These are phyloP conservation scores for Suillus cothurnatus DNA, from an alignment of 768 basidiomycete species.

Conservation along the genomic window DNA sequence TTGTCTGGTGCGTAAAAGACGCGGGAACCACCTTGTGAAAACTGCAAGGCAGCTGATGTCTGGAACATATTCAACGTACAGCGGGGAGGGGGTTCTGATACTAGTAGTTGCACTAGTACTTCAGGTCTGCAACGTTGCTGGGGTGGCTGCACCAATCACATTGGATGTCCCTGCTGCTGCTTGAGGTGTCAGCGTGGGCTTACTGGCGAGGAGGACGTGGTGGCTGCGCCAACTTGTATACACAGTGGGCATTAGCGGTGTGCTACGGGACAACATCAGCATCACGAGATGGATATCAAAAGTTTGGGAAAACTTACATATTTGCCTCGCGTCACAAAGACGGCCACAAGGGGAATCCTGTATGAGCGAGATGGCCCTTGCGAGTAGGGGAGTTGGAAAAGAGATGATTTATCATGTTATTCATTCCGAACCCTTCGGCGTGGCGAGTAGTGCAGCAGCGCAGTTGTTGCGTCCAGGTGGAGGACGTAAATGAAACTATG, in stretches of 20 bases:
- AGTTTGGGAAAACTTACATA: neutral
- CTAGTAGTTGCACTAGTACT: neutral
- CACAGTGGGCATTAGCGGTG: neutral
- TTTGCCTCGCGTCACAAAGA: neutral
- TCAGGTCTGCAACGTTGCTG: neutral
- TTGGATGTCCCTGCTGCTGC: neutral
- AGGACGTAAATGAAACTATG: neutral
- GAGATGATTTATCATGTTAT: neutral
- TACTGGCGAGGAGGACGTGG: neutral
- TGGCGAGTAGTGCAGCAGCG: neutral
- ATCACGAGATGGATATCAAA: neutral
- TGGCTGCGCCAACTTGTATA: fast-evolving
- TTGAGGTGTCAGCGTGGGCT: neutral
- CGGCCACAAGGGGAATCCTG: neutral
- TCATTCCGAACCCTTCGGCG: neutral
- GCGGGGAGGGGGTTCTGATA: neutral
- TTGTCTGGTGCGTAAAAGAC: neutral
- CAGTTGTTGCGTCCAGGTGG: neutral
- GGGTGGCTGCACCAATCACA: neutral
- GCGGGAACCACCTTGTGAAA: neutral
- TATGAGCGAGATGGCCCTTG: neutral
- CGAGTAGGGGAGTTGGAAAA: neutral
- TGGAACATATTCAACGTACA: neutral
- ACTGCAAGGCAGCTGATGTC: neutral
- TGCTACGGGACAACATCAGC: neutral